phyloP scores from a whole-genome alignment of 768 basidiomycete species.

The Mycena pura region DNA sequence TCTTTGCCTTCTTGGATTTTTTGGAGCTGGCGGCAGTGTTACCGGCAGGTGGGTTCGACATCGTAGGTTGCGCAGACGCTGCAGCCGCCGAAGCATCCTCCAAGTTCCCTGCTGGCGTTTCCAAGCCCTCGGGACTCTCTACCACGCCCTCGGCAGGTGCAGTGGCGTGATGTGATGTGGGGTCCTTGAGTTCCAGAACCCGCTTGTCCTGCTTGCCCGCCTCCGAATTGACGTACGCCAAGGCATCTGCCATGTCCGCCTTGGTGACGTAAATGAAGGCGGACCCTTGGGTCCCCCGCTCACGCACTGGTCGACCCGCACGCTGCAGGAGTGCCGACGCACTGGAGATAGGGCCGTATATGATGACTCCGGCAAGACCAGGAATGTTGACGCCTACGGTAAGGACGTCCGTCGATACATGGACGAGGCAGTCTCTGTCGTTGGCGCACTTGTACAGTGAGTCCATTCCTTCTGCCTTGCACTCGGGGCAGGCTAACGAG shows the following conservation, averaged over 20 bases:
- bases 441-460: background rate
- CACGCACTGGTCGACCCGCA: background rate
- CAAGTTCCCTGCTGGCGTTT: background rate
- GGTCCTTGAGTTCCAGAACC: background rate
- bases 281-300: background rate
- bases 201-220: background rate
- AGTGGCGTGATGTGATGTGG: background rate
- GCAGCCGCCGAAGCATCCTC: too few species aligned
- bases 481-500: background rate
- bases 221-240: background rate
- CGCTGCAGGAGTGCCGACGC: background rate
- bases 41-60: background rate
- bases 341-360: background rate
- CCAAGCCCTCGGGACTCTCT: background rate
- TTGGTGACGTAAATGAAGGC: slow-evolving; percentile 4
- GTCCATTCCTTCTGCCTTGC: background rate
- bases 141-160: background rate
- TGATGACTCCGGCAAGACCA: background rate
- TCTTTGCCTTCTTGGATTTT: background rate
- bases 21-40: background rate
- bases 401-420: slow-evolving; percentile 3
- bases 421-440: background rate
- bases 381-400: slow-evolving; percentile 7
- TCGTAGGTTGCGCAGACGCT: too few species aligned
- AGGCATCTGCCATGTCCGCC: background rate